Base-by-base conservation (phyloP, 805 yeast species). In the Jamesozyma piceae region DNA sequence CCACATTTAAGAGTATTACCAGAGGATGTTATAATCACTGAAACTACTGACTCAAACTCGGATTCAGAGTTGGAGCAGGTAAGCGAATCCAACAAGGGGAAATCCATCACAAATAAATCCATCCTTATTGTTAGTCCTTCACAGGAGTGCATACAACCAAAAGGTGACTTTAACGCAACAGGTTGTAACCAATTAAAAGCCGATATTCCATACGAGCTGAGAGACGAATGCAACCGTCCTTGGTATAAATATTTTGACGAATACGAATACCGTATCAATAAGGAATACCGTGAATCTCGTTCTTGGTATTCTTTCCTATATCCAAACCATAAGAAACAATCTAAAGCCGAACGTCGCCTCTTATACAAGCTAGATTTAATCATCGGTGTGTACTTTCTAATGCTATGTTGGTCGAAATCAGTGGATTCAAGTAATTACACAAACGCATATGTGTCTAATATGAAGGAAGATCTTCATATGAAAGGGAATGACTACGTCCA, bases 341-440 rank as follows among this genome's bases (percentile, higher is more conserved):
- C 80, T 2, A 65, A 71, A 53, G 75, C 69, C 1, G 69, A 67
- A 44, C 67, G 69, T 38, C 63, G 59, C 22, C 57, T 77, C 30
- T 54, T 77, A 14, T 57, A 66, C 47, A 80, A 80, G 54, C 55
- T 80, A 27, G 87, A 80, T 51, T 47, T 76, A 11, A 54, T 77
- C 28, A 61, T 82, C 39, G 68, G 78, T n/a, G 61, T 71, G 32
- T 78, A 77, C 50, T 69, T 80, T 10, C 71, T 78, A 53, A 60
- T 77, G 51, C 72, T 77, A 13, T 79, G 80, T 60, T 82, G 83
- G 82, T 75, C 80, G 42, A 80, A 80, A 55, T 75, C 77, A 42
- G 63, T 82, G 38, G 87, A 82, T 53, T 71, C 70, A 43, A 66
- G 74, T 36, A 82, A 80, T 57, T 63, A 76, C 43, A 73, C 75